Percentiles rank a stretch among this genome's conserved stretches.
These are phyloP conservation scores for Fusarium sp. DNA, from an alignment of 2,329 filamentous ascomycete species.

Conservation along the genomic window DNA sequence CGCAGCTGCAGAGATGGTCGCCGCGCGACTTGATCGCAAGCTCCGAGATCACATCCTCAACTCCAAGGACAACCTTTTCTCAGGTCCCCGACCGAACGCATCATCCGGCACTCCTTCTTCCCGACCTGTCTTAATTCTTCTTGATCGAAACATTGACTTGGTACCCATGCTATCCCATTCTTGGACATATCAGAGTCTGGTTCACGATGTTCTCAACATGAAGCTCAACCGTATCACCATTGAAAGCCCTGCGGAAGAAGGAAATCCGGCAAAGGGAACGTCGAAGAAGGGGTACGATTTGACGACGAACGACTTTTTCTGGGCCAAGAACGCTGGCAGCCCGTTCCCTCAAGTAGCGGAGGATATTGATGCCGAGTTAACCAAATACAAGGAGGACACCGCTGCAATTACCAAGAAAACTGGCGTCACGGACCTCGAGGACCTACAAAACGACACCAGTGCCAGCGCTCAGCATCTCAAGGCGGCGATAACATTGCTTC, in stretches of 20 bases:
- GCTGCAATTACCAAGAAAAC: conserved; percentile 96
- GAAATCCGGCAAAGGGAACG: conserved; percentile 79
- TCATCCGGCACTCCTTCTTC: conserved; percentile 75
- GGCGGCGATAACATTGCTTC: conserved; percentile 92
- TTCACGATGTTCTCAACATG: conserved; percentile 74
- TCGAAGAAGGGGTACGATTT: conserved; percentile 93
- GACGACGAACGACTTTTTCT: conserved; percentile 93
- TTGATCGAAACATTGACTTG: conserved; percentile 95
- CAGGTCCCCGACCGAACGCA: conserved; percentile 72
- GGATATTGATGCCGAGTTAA: conserved; percentile 93
- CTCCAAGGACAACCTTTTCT: conserved; percentile 98
- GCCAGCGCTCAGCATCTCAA: conserved; percentile 95
- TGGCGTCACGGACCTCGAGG: conserved; percentile 91
- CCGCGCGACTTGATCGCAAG: conserved; percentile 94
- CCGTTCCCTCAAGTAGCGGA: conserved; percentile 97
- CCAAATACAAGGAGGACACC: conserved; percentile 95
- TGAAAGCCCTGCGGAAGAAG: conserved; percentile 84
- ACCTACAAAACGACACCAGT: conserved; percentile 89
- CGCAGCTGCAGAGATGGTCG: conserved; percentile 93
- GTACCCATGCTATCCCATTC: conserved; percentile 99
- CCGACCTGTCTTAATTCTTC: conserved; percentile 90
- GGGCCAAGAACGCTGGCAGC: conserved; percentile 89
- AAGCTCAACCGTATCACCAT: conserved; percentile 93
- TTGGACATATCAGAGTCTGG: conserved; percentile 84
- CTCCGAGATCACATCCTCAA: conserved; percentile 96